A percentile compares a stretch with the other conserved stretches of the same genome.
Conservation (phyloP, 257 asterid genomes). For the Buddleja alternifolia region DNA sequence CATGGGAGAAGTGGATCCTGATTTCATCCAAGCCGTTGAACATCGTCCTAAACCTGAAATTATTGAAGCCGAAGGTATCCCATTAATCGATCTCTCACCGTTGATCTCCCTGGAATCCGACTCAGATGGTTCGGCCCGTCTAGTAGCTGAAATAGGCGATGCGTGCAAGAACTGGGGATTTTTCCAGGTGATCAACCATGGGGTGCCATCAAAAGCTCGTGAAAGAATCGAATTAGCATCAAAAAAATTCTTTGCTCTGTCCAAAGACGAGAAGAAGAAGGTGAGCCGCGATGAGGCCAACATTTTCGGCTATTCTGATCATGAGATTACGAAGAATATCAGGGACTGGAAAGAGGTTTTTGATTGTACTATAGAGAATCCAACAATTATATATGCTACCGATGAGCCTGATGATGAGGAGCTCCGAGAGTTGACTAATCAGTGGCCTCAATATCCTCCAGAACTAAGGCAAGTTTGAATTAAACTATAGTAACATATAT, state of each 20-base stretch:
- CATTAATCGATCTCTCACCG: constrained; percentile 61
- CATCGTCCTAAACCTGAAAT: constrained; percentile 58
- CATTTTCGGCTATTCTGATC: constrained; percentile 60
- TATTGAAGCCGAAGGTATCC: constrained; percentile 61
- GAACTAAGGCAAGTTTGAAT: constrained; percentile 42
- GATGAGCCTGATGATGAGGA: constrained; percentile 52
- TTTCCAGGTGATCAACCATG: constrained; percentile 85
- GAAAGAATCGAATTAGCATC: constrained; percentile 54
- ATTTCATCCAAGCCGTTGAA: constrained; percentile 60
- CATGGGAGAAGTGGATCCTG: constrained; percentile 53
- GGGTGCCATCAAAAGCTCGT: constrained; percentile 53
- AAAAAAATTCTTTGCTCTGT: constrained; percentile 51
- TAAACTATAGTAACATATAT: not conserved
- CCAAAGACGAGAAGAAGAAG: constrained; percentile 63
- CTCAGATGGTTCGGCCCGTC: constrained; percentile 21
- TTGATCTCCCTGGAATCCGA: constrained; percentile 35
- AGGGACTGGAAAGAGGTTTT: constrained; percentile 85
- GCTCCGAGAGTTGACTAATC: constrained; percentile 39
- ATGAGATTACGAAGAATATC: constrained; percentile 68
- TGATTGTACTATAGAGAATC: constrained; percentile 55
- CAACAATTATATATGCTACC: constrained; percentile 48
- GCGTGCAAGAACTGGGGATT: constrained; percentile 76
- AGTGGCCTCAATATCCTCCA: constrained; percentile 65
- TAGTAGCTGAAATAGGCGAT: constrained; percentile 52
- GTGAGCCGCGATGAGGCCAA: constrained; percentile 52